These are phyloP conservation scores for Nakazawaea ishiwadae DNA, from an alignment of 805 yeast genomes.

Conservation along the genomic window DNA sequence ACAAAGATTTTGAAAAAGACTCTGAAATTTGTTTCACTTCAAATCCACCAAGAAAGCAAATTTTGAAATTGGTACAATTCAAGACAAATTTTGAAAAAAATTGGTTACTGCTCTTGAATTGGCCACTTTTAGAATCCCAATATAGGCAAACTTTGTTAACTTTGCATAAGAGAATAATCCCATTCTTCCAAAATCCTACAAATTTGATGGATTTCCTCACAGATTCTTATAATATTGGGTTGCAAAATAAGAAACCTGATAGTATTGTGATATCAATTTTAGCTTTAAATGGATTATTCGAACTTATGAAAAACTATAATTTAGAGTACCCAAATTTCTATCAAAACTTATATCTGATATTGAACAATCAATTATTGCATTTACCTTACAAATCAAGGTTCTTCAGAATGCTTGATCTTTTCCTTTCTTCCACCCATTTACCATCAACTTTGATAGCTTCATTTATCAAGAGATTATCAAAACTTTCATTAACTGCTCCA, in stretches of 20 bases:
- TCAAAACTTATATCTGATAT: constrained; percentile 71
- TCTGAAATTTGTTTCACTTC: constrained; percentile 33
- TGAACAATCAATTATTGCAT: constrained; percentile 72
- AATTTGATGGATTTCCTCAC: constrained; percentile 90
- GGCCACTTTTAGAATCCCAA: constrained; percentile 45
- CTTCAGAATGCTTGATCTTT: constrained; percentile 79
- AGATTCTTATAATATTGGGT: constrained; percentile 62
- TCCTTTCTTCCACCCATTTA: constrained; percentile 81
- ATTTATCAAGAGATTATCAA: constrained; percentile 76
- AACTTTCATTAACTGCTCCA: constrained; percentile 70
- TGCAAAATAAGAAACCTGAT: constrained; percentile 14
- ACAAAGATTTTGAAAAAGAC: constrained; percentile 27
- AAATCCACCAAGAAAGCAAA: constrained; percentile 40
- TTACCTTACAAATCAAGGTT: constrained; percentile 82
- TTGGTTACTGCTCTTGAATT: constrained; percentile 54
- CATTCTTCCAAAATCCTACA: constrained; percentile 74
- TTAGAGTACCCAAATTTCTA: constrained; percentile 91
- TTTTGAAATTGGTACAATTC: constrained; percentile 33
- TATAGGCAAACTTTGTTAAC: constrained; percentile 65
- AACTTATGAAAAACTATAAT: constrained; percentile 73
- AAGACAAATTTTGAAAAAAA: constrained; percentile 64
- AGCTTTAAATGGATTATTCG: constrained; percentile 84
- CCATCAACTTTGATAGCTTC: constrained; percentile 84
- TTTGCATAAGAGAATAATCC: constrained; percentile 81
- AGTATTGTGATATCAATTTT: constrained; percentile 40